Conservation (phyloP, 352 stramenopile genomes). For the Phytophthora cryptogea region DNA sequence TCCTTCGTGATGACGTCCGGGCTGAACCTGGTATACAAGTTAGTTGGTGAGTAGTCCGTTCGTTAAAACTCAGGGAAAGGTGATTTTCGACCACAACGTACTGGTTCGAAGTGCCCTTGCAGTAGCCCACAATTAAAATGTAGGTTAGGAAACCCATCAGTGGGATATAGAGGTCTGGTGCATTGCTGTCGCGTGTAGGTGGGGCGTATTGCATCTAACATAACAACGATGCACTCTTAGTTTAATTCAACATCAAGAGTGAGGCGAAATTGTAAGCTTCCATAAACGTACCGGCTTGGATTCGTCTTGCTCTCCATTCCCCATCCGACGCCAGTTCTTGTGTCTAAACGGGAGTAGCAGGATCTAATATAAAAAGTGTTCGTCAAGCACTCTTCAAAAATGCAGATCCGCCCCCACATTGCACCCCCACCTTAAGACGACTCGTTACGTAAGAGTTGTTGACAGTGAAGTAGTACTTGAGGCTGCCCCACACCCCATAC, state of each 20-base stretch:
- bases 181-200: slow-evolving; percentile 96
- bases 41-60: neutral
- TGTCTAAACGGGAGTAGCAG: slow-evolving; percentile 88
- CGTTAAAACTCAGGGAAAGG: neutral
- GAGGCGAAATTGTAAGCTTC: neutral
- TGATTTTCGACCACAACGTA: slow-evolving; percentile 39
- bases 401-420: neutral
- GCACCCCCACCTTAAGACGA: slow-evolving; percentile 68
- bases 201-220: slow-evolving; percentile 82
- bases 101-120: slow-evolving; percentile 93
- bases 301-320: slow-evolving; percentile 62
- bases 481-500: slow-evolving; percentile 76
- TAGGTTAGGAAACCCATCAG: slow-evolving; percentile 99
- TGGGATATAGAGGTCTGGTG: slow-evolving; percentile 98
- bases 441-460: slow-evolving; percentile 91
- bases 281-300: slow-evolving; percentile 50
- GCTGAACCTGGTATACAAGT: slow-evolving; percentile 85
- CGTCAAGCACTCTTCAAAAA: neutral
- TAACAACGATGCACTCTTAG: neutral
- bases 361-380: slow-evolving; percentile 43
- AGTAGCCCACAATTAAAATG: slow-evolving; percentile 97
- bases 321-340: slow-evolving; percentile 85
- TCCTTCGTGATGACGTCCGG: slow-evolving; percentile 96
- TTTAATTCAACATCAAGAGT: neutral
- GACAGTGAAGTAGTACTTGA: slow-evolving; percentile 92